Conservation (phyloP, 495 filamentous ascomycete species). For the Friedmanniomyces simplex region DNA sequence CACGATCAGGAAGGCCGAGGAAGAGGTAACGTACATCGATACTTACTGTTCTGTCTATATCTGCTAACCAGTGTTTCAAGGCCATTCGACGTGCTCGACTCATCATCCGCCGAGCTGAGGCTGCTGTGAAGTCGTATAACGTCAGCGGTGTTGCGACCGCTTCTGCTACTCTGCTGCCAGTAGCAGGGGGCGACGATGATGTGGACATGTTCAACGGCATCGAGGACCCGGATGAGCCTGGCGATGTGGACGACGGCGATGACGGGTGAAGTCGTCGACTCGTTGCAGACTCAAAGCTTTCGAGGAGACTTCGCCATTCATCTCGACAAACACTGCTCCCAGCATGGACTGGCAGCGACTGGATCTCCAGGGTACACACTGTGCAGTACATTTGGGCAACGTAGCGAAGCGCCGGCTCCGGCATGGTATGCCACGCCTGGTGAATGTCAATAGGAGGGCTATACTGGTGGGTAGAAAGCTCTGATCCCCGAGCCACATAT, state of each 20-base stretch:
- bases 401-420: no score
- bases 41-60: slow-evolving; percentile 44
- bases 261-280: not conserved
- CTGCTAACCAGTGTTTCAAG: not conserved
- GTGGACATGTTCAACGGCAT: slow-evolving; percentile 6
- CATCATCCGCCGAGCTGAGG: not conserved
- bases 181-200: not conserved
- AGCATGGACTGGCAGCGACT: no score
- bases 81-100: not conserved
- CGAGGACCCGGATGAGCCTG: slow-evolving; percentile 11
- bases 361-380: no score
- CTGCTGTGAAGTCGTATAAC: not conserved
- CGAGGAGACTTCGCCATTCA: no score
- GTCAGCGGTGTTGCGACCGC: not conserved
- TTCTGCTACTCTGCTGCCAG: not conserved
- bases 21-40: slow-evolving; percentile 67
- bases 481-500: no score
- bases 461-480: no score
- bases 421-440: no score
- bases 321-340: no score
- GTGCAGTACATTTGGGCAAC: no score
- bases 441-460: no score
- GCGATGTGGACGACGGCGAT: slow-evolving; percentile 9
- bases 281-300: no score
- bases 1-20: slow-evolving; percentile 84